Evolutionary conservation across 1,284 basidiomycete genomes (phyloP).

Genomic region (Ganoderma resinaceum): DNA sequence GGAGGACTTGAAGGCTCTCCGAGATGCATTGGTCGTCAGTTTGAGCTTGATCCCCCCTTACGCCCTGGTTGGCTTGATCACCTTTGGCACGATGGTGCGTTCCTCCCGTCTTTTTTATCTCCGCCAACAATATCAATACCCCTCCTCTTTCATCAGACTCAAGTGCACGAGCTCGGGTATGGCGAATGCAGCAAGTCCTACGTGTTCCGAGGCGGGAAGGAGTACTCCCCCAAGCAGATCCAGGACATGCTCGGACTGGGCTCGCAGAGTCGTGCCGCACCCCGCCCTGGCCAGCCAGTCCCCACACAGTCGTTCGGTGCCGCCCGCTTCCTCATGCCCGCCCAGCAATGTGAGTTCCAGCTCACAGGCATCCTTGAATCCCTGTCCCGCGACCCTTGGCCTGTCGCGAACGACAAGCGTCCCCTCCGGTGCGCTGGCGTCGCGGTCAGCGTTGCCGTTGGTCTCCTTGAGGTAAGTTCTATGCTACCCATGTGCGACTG

Average conservation of each 20-base stretch:
- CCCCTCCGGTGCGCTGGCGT: constrained; percentile 97
- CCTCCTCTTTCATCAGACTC: constrained; percentile 62
- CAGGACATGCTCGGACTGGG: constrained; percentile 97
- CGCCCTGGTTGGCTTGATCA: constrained; percentile 95
- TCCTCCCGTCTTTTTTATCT: constrained; percentile 15
- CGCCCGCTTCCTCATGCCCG: constrained; percentile 93
- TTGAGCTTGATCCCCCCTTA: constrained; percentile 93
- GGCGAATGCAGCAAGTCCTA: constrained; percentile 97
- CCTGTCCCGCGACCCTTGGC: constrained; percentile 95
- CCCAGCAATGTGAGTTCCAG: constrained; percentile 95
- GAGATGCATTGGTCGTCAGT: constrained; percentile 93
- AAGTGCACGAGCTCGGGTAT: constrained; percentile 99
- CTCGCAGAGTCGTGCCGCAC: constrained; percentile 78
- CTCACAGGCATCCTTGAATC: constrained; percentile 94
- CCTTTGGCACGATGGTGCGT: constrained; percentile 94
- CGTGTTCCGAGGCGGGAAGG: constrained; percentile 99
- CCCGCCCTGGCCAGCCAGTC: constrained; percentile 86
- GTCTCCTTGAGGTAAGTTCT: constrained; percentile 84
- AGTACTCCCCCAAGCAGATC: constrained; percentile 96
- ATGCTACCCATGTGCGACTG: not conserved
- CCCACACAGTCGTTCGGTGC: constrained; percentile 89
- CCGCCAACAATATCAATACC: constrained; percentile 1
- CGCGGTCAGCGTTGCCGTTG: constrained; percentile 93
- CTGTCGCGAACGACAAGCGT: constrained; percentile 95
- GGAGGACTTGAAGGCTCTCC: constrained; percentile 94